Conservation (phyloP, 2,329 filamentous ascomycete species). For the Colletotrichum agaves region DNA sequence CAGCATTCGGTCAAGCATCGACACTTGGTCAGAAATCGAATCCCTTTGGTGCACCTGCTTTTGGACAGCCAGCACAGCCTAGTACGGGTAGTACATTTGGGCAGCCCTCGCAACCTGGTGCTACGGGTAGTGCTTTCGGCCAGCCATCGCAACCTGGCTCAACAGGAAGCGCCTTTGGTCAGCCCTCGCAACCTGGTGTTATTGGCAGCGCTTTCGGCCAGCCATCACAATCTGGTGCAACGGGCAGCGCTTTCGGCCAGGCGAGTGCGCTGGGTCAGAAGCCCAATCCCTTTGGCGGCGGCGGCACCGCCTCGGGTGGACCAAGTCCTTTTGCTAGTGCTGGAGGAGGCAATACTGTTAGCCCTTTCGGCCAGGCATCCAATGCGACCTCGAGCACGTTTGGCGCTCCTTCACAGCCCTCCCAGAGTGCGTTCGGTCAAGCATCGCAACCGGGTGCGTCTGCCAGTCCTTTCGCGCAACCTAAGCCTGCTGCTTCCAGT, state of each 20-base stretch:
- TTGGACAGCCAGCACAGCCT: conserved; percentile 24
- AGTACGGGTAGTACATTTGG: not conserved
- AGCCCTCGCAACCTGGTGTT: conserved; percentile 37
- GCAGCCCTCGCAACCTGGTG: conserved; percentile 21
- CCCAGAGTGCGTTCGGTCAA: conserved; percentile 13
- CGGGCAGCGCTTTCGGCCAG: conserved; percentile 49
- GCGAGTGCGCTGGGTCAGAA: conserved; percentile 50
- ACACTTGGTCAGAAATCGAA: conserved; percentile 50
- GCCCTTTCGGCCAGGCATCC: conserved; percentile 30
- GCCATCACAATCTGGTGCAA: conserved; percentile 17
- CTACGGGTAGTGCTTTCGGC: conserved; percentile 46
- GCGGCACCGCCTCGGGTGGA: conserved; percentile 27
- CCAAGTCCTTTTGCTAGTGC: conserved; percentile 37
- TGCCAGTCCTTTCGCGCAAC: conserved; percentile 33
- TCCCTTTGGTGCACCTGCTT: conserved; percentile 47
- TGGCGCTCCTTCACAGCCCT: conserved; percentile 18
- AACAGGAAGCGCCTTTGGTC: conserved; percentile 48
- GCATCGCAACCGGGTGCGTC: conserved; percentile 1
- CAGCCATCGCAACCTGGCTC: conserved; percentile 48
- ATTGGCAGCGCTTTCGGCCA: conserved; percentile 40
- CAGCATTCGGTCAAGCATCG: conserved; percentile 51
- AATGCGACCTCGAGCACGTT: conserved; percentile 23
- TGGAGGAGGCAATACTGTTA: not conserved
- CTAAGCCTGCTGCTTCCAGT: conserved; percentile 37
- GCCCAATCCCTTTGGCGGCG: conserved; percentile 51